Base-by-base conservation (phyloP, 1,139 yeast species). In the Saccharomyces hybrid region DNA sequence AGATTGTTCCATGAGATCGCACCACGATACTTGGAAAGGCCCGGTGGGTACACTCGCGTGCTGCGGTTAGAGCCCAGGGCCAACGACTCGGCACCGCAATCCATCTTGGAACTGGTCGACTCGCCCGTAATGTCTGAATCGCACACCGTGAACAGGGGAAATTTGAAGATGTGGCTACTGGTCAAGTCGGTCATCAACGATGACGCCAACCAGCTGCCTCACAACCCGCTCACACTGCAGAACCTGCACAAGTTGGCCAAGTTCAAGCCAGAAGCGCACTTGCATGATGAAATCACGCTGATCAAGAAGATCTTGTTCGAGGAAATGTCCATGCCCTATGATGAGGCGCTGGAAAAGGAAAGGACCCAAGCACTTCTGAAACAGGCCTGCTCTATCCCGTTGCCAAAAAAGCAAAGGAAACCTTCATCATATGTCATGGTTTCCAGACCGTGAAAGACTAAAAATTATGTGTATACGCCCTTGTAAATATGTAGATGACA, bases 31-130 rank as follows among this genome's bases (percentile, higher is more conserved):
- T 69, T 75, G 7, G 66, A 73, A 32, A 79, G 97, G 70, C 69
- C 73, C 0, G 88, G 89, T 58, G 98, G 98, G 1, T 93, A 85
- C 74, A 90, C 98, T 11, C 80, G 99, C 60, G 82, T 91, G 56
- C 74, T 91, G 61, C 84, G 82, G 63, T 75, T 95, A 59, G 98
- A 93, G 70, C 90, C 95, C 31, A 78, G 99, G 63, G 72, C 86
- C 53, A 95, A 93, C 61, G 99, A 95, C 69, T 86, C 85, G 60
- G 97, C 98, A 0, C 93, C 93, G 25, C 93, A 88, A 78, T 84
- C 95, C 1, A 84, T 93, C 14, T 70, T 95, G 54, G 99, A 95
- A 71, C 76, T 95, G 52, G 96, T 93, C 1, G 97, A 88, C 62
- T 84, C 86, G 11, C 80, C 80, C 8, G 60, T 65, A 4, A 57